A percentile compares a stretch with the other conserved stretches of the same genome.
Evolutionary conservation across 169 alveolate species (phyloP).

Genomic region (Plasmodium coatneyi): DNA sequence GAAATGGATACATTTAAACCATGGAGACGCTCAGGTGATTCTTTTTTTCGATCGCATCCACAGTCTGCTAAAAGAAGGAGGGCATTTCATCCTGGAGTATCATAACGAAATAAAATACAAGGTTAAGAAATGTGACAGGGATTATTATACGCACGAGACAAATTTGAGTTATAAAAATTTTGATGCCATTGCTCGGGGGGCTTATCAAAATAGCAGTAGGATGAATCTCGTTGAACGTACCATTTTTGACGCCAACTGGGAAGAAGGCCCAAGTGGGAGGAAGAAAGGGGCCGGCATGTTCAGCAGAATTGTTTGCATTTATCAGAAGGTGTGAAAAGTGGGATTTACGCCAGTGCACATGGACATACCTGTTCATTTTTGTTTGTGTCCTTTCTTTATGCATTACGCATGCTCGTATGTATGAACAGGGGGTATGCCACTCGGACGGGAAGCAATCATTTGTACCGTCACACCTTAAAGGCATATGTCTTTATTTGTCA

Average conservation of each 20-base stretch:
- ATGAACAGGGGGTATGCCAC: not conserved
- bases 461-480: not conserved
- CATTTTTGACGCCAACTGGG: not conserved
- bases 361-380: not conserved
- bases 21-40: constrained; percentile 44
- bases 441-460: not conserved
- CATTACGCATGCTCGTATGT: not conserved
- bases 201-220: constrained; percentile 13
- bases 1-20: constrained; percentile 65
- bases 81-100: constrained; percentile 57
- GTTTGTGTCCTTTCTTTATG: not conserved
- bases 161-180: constrained; percentile 31
- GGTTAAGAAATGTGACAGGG: constrained; percentile 18
- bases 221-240: constrained; percentile 5
- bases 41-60: constrained; percentile 43
- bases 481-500: not conserved
- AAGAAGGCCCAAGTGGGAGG: not conserved
- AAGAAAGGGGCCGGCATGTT: constrained; percentile 44
- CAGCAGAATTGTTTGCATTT: constrained; percentile 39
- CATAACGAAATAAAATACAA: constrained; percentile 49
- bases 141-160: constrained; percentile 4
- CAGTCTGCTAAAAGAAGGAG: constrained; percentile 27
- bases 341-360: not conserved
- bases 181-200: constrained; percentile 38
- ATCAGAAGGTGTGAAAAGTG: not conserved